Evolutionary conservation across 768 basidiomycete genomes (phyloP).

Genomic region (Rhodotorula graminis): DNA sequence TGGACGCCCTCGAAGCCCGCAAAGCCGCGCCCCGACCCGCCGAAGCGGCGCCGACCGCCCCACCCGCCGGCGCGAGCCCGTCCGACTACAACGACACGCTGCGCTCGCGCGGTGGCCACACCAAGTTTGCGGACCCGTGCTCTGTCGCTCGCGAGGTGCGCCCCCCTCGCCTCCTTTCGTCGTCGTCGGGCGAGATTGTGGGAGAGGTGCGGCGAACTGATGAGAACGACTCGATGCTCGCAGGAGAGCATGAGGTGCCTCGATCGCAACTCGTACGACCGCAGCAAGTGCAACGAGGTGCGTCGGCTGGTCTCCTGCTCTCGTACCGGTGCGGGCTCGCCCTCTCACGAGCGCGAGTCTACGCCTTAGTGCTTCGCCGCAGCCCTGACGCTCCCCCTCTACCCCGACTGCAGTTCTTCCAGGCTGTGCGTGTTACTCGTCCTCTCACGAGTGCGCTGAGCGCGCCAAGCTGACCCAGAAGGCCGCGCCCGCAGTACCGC

Average conservation of each 20-base stretch:
- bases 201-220: not conserved
- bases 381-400: not conserved
- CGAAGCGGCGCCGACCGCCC: not conserved
- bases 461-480: not conserved
- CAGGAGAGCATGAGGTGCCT: conserved; percentile 37
- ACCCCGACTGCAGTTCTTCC: conserved; percentile 22
- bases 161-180: too few relatives aligned
- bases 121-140: conserved; percentile 28
- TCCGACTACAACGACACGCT: conserved; percentile 21
- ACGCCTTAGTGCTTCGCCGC: too few relatives aligned
- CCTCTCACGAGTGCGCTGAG: not conserved
- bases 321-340: rapidly evolving
- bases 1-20: not conserved
- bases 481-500: conserved; percentile 10
- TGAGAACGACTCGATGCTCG: not conserved
- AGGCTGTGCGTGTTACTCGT: conserved; percentile 4
- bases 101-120: conserved; percentile 11
- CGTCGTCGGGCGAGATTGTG: too few relatives aligned
- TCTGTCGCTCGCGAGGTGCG: conserved; percentile 22
- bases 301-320: not conserved
- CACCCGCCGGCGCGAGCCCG: not conserved
- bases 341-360: too few relatives aligned
- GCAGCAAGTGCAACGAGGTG: conserved; percentile 24
- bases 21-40: not conserved
- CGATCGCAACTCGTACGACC: conserved; percentile 28